These are phyloP conservation scores for Aureobasidium sp. DNA, from an alignment of 2,329 filamentous ascomycete species.

Conservation along the genomic window DNA sequence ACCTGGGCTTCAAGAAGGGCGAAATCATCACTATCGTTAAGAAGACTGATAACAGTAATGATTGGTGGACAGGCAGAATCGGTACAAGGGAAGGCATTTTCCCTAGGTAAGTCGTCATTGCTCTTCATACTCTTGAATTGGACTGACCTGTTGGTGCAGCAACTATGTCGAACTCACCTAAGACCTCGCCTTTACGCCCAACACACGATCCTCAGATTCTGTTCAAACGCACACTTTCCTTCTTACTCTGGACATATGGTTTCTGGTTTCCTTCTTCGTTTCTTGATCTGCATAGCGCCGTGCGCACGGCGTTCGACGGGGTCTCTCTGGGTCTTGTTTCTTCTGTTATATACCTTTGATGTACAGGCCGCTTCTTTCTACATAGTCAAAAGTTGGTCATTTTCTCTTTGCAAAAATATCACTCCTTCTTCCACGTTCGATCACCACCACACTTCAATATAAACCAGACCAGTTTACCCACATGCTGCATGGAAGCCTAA, in stretches of 20 bases:
- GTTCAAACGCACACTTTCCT: neutral
- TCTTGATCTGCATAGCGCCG: conserved; percentile 8
- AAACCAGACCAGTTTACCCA: neutral
- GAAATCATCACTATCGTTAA: conserved; percentile 93
- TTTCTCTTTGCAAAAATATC: neutral
- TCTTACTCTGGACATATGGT: neutral
- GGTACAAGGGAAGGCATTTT: conserved; percentile 85
- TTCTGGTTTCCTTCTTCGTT: neutral
- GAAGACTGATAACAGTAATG: conserved; percentile 85
- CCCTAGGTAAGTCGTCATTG: conserved; percentile 54
- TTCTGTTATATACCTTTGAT: conserved; percentile 11
- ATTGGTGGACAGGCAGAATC: conserved; percentile 96
- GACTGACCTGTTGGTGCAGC: conserved; percentile 11
- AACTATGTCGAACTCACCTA: conserved; percentile 28
- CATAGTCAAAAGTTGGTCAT: neutral
- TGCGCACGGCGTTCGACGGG: conserved; percentile 10
- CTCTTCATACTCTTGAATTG: neutral
- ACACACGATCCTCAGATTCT: neutral
- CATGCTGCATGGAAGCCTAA: neutral
- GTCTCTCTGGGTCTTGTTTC: neutral
- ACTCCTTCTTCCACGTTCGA: neutral
- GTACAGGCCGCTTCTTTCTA: neutral
- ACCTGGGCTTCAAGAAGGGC: conserved; percentile 94
- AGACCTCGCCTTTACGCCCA: neutral
- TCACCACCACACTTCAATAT: neutral